Evolutionary conservation across 805 yeast genomes (phyloP).

Genomic region (Aciculoconidium aculeatum): DNA sequence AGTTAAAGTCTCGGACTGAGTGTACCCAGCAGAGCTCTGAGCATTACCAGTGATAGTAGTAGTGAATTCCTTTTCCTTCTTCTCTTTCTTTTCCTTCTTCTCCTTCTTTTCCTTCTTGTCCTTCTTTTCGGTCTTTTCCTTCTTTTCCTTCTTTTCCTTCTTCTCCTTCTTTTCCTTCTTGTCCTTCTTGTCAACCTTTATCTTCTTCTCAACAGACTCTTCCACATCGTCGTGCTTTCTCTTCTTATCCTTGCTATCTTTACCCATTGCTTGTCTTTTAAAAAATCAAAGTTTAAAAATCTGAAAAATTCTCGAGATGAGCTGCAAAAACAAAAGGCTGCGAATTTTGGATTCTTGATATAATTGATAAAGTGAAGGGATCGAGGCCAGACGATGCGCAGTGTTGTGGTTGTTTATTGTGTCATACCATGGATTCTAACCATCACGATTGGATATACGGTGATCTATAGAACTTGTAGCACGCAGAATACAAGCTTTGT

Average conservation of each 20-base stretch:
- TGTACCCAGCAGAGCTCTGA: conserved; percentile 18
- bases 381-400: too few relatives aligned
- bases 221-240: conserved; percentile 22
- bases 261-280: conserved; percentile 6
- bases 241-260: conserved; percentile 23
- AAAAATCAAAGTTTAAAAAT: background rate
- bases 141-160: conserved; percentile 28
- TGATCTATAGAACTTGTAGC: too few relatives aligned
- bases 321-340: conserved; percentile 3
- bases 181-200: conserved; percentile 27
- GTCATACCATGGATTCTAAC: too few relatives aligned
- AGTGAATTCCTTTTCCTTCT: conserved; percentile 7
- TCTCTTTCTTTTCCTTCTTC: conserved; percentile 16
- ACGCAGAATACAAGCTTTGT: too few relatives aligned
- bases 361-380: too few relatives aligned
- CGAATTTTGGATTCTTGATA: too few relatives aligned
- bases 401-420: too few relatives aligned
- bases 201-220: conserved; percentile 19
- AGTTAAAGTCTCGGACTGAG: conserved; percentile 35
- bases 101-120: conserved; percentile 23
- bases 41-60: conserved; percentile 9
- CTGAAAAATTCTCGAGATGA: conserved; percentile 4
- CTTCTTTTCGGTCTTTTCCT: conserved; percentile 20
- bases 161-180: conserved; percentile 37
- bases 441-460: too few relatives aligned